Evolutionary conservation across 2,329 filamentous ascomycete genomes (phyloP).

Genomic region (Colletotrichum somersetense): DNA sequence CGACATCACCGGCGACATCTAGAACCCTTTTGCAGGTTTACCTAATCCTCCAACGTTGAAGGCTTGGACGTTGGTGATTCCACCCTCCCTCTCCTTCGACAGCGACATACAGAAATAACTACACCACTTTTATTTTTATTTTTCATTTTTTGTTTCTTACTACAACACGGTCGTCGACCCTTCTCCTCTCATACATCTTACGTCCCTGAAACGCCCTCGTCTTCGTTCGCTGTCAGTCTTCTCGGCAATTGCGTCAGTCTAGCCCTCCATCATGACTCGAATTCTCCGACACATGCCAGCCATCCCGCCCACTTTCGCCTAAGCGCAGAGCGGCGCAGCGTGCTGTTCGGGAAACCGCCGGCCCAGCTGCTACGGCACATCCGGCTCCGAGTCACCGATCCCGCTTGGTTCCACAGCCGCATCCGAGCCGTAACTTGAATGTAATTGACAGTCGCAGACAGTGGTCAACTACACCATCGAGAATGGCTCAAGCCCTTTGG

Average conservation of each 20-base stretch:
- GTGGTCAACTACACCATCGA: not conserved
- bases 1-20: not conserved
- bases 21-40: constrained; percentile 22
- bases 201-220: constrained; percentile 35
- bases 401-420: not conserved
- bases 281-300: not conserved
- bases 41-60: not conserved
- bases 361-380: not conserved
- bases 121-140: too few relatives aligned
- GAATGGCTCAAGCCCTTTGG: not conserved
- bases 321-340: not conserved
- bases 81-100: too few relatives aligned
- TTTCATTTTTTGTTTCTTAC: too few relatives aligned
- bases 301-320: not conserved
- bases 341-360: not conserved
- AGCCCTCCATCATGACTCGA: constrained; percentile 40
- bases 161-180: not conserved
- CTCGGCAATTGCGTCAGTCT: constrained; percentile 28
- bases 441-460: not conserved
- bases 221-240: not conserved
- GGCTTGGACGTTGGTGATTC: not conserved
- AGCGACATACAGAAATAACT: too few relatives aligned
- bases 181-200: constrained; percentile 14
- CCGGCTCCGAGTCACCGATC: not conserved
- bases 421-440: not conserved